Percentiles rank a stretch among this genome's conserved stretches.
phyloP scores from a whole-genome alignment of 2,329 filamentous ascomycete genomes.

The Fusarium brevicatenulatum region DNA sequence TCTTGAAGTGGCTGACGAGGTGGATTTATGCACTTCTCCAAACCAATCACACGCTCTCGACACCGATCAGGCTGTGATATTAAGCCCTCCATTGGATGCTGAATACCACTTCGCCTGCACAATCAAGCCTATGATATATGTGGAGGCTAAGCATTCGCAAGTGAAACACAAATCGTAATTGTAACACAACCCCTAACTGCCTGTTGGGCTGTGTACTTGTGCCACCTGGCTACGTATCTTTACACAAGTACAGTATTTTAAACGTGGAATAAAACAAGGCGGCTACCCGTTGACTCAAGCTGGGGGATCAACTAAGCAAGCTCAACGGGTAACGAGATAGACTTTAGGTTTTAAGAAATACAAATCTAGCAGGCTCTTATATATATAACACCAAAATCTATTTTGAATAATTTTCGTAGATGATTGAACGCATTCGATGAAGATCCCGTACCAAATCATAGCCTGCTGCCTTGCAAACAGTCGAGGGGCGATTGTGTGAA shows the following conservation, averaged over 20 bases:
- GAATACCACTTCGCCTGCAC: accelerated
- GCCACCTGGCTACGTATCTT: too few species aligned
- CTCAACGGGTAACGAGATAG: background rate
- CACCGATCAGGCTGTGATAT: background rate
- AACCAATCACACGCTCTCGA: background rate
- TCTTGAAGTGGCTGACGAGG: too few species aligned
- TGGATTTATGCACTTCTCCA: background rate
- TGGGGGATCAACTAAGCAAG: too few species aligned
- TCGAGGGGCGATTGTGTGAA: background rate
- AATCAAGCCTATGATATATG: background rate
- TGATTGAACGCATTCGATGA: background rate
- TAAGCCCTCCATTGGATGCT: accelerated
- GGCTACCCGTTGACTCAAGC: too few species aligned
- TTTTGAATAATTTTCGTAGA: too few species aligned
- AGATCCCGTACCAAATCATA: background rate
- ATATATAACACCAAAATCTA: too few species aligned
- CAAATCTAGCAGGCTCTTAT: background rate
- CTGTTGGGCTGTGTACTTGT: too few species aligned
- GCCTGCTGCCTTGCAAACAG: too few species aligned
- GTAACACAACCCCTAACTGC: background rate
- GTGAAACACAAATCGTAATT: accelerated
- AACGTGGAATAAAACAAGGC: too few species aligned
- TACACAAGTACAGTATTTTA: too few species aligned
- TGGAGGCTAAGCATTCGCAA: background rate
- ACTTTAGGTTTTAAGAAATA: background rate